Evolutionary conservation across 805 yeast genomes (phyloP), one percentile per base, ranked within the genome.

Genomic region (Zygotorulaspora chibaensis): DNA sequence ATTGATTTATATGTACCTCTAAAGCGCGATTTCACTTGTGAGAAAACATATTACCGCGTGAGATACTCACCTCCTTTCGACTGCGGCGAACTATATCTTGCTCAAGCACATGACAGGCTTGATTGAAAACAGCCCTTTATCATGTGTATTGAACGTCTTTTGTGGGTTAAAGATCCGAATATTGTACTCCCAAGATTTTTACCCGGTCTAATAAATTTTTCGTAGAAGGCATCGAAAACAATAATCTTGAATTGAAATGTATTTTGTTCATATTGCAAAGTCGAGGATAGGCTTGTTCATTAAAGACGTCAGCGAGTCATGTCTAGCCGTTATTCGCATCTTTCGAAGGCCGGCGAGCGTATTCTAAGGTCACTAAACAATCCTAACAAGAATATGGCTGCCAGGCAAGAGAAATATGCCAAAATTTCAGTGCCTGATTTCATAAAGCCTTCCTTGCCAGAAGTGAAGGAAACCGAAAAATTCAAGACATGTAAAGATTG

Each of bases 401-500:
- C 60, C 20, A 56, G 56, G 29, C 56, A 56, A 43, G 57, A 61
- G 15, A 67, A 67, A 40, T 51, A 59, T n/a, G 63, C 56, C 41
- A 54, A 58, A 29, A 45, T 52, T 29, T 56, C 68, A 2, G 57
- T 62, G 29, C 74, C 74, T 6, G 62, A 57, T n/a, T 70, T 70
- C 52, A 55, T 68, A 38, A 63, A 62, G 48, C 63, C 70, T 9
- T 56, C 58, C 6, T 45, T 66, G 13, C 61, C 62, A n/a, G 51
- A 60, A 8, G 67, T 70, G 2, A 61, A 57, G 16, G 57, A 56
- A 17, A 61, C 60, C 16, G 63, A 66, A n/a, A 41, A 47, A 17
- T 67, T 59, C 20, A 74, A 74, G 54, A 68, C 70, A 12, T 72
- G 68, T 36, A 69, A 72, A 48, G 75, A 83, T 38, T 75, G 84